Evolutionary conservation across 148 eudicot species (phyloP).

Genomic region (Dianthus caryophyllus): DNA sequence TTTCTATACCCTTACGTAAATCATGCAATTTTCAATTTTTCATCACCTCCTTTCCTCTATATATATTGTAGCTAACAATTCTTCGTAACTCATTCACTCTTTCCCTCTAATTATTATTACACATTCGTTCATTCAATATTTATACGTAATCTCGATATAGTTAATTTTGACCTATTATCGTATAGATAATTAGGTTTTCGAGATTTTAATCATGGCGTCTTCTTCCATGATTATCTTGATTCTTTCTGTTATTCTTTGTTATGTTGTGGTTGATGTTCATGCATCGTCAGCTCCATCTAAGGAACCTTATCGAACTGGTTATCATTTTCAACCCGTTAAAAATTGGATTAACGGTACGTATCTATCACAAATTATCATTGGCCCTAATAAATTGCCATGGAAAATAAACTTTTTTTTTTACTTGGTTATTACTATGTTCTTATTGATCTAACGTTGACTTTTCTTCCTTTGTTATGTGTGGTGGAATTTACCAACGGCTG

Average conservation of each 20-base stretch:
- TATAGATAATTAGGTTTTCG: too few relatives aligned
- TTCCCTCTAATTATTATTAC: background rate
- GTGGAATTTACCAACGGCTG: constrained; percentile 15
- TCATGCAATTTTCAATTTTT: background rate
- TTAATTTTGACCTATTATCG: too few relatives aligned
- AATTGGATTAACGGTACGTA: constrained; percentile 70
- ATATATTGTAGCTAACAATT: constrained; percentile 5
- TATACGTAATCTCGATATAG: too few relatives aligned
- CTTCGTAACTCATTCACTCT: background rate
- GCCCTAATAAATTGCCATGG: too few relatives aligned
- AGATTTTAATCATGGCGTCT: background rate
- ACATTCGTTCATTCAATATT: background rate
- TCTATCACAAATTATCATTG: background rate
- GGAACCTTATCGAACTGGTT: constrained; percentile 46
- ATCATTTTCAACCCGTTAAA: constrained; percentile 63
- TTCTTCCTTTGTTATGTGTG: constrained; percentile 11
- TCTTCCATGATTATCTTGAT: background rate
- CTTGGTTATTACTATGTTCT: background rate
- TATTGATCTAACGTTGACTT: constrained; percentile 8
- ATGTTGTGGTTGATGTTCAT: constrained; percentile 24
- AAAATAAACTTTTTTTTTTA: too few relatives aligned
- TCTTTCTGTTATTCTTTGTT: constrained; percentile 16
- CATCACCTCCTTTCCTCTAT: constrained; percentile 1
- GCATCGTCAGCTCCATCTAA: constrained; percentile 20
- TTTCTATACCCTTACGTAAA: background rate